A percentile compares a stretch with the other conserved stretches of the same genome.
Conservation (phyloP, 768 basidiomycete species). For the Suillus decipiens region DNA sequence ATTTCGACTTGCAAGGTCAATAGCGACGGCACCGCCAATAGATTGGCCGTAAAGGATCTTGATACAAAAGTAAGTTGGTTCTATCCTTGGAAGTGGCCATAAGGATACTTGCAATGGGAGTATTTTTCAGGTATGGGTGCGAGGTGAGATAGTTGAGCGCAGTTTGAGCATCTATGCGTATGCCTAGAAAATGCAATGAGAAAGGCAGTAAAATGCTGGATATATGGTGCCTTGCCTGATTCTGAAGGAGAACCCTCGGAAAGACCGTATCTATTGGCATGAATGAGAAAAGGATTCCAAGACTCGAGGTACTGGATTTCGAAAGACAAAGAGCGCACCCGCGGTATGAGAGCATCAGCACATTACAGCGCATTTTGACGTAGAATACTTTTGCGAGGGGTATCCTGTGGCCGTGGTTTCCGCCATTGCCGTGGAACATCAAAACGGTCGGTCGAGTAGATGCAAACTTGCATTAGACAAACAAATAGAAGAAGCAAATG, state of each 20-base stretch:
- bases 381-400: slow-evolving; percentile 86
- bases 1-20: slow-evolving; percentile 83
- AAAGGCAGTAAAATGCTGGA: not conserved
- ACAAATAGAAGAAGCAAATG: not conserved
- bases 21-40: slow-evolving; percentile 91
- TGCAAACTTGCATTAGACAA: slow-evolving; percentile 35
- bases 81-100: not conserved
- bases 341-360: slow-evolving; percentile 91
- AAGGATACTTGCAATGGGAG: slow-evolving; percentile 57
- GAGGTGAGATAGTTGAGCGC: slow-evolving; percentile 71
- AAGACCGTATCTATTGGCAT: slow-evolving; percentile 68
- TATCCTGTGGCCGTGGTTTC: slow-evolving; percentile 87
- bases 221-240: slow-evolving; percentile 50
- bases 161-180: slow-evolving; percentile 85
- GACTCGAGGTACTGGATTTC: not conserved
- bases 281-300: not conserved
- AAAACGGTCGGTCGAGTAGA: slow-evolving; percentile 76
- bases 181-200: slow-evolving; percentile 45
- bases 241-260: slow-evolving; percentile 89
- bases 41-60: slow-evolving; percentile 82
- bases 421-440: slow-evolving; percentile 93
- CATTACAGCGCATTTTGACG: slow-evolving; percentile 85
- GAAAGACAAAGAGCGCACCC: slow-evolving; percentile 54
- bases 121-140: slow-evolving; percentile 63
- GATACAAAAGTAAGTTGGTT: not conserved